phyloP scores from a whole-genome alignment of 495 filamentous ascomycete genomes.

The Mytilinidion resinicola region DNA sequence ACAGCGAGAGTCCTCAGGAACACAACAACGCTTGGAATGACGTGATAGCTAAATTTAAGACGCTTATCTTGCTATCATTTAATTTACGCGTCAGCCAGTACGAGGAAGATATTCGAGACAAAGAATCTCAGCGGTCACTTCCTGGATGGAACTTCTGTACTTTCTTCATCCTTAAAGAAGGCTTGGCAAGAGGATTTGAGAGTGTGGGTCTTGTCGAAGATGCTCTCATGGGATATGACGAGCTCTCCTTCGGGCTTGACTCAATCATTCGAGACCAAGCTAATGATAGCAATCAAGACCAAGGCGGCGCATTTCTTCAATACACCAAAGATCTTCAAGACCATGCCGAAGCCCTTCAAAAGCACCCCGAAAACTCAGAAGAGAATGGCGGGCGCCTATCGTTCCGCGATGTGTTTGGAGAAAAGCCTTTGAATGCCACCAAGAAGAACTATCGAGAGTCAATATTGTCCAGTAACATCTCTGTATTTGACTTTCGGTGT shows the following conservation, averaged over 20 bases:
- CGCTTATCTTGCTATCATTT: constrained; percentile 80
- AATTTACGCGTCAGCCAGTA: constrained; percentile 88
- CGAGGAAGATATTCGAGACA: constrained; percentile 93
- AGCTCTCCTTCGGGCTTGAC: constrained; percentile 80
- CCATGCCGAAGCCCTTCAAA: constrained; percentile 35
- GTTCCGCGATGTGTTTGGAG: constrained; percentile 58
- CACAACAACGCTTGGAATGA: constrained; percentile 71
- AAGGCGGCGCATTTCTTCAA: constrained; percentile 58
- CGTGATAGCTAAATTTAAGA: constrained; percentile 78
- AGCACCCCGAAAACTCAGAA: constrained; percentile 10
- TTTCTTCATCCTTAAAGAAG: constrained; percentile 96
- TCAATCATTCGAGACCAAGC: constrained; percentile 70
- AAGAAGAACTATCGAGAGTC: constrained; percentile 85
- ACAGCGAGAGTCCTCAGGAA: constrained; percentile 58
- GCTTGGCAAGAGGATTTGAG: constrained; percentile 86
- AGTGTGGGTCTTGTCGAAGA: constrained; percentile 95
- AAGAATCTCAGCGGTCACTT: constrained; percentile 76
- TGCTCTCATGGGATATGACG: constrained; percentile 86
- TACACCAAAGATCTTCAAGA: constrained; percentile 67
- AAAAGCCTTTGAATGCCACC: constrained; percentile 57
- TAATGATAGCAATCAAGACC: constrained; percentile 47
- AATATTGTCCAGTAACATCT: constrained; percentile 92
- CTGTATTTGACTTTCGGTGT: constrained; percentile 91
- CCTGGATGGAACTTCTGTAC: constrained; percentile 99
- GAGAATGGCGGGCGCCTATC: constrained; percentile 35